Conservation (phyloP, 2,329 filamentous ascomycete species). For the Colletotrichum higginsianum region DNA sequence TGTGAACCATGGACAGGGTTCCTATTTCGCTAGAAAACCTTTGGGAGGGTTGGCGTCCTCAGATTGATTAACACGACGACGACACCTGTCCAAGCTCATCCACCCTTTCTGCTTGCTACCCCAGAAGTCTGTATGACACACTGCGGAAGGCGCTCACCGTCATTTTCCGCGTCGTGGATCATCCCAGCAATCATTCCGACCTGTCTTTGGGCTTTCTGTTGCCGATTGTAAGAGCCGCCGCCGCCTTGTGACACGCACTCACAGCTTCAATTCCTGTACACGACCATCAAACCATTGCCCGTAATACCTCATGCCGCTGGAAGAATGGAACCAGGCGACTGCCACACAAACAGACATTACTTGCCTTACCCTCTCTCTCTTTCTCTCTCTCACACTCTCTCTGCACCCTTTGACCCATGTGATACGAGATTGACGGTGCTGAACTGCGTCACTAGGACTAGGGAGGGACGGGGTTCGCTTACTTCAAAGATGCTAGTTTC, state of each 20-base stretch:
- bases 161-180: slow-evolving; percentile 33
- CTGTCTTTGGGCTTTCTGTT: slow-evolving; percentile 31
- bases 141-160: slow-evolving; percentile 33
- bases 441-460: background rate
- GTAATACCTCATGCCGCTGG: slow-evolving; percentile 8
- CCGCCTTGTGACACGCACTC: slow-evolving; percentile 24
- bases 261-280: background rate
- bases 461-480: background rate
- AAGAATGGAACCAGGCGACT: background rate
- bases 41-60: slow-evolving; percentile 29
- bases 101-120: background rate
- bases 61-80: slow-evolving; percentile 34
- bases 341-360: background rate
- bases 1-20: background rate
- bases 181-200: slow-evolving; percentile 28
- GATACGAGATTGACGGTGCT: slow-evolving; percentile 5
- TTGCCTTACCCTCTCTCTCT: background rate
- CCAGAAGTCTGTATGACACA: background rate
- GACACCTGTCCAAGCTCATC: slow-evolving; percentile 9
- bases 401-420: slow-evolving; percentile 5
- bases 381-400: background rate
- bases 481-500: slow-evolving; percentile 20
- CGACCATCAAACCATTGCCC: background rate
- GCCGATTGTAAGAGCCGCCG: slow-evolving; percentile 12
- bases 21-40: slow-evolving; percentile 8